phyloP scores from a whole-genome alignment of 2,329 filamentous ascomycete species.

The Alternaria atra region DNA sequence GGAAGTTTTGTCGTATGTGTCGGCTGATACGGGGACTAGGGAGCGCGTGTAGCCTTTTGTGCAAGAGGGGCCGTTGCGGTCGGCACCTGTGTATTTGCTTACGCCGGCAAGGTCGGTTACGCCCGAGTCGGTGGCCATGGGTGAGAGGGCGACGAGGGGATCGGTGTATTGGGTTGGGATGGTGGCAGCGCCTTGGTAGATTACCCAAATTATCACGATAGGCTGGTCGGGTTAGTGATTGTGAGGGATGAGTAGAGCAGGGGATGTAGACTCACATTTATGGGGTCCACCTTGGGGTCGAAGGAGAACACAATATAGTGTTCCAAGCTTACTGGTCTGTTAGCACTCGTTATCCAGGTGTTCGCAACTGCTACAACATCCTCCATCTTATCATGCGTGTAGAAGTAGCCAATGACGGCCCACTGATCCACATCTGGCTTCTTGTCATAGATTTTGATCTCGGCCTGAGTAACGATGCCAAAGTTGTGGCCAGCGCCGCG shows the following conservation, averaged over 20 bases:
- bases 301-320: conserved; percentile 25
- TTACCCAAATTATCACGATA: conserved; percentile 24
- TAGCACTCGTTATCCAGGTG: conserved; percentile 19
- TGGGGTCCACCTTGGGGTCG: conserved; percentile 21
- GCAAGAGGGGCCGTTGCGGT: conserved; percentile 21
- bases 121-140: conserved; percentile 13
- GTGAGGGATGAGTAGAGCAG: background rate
- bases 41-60: conserved; percentile 22
- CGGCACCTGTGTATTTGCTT: conserved; percentile 19
- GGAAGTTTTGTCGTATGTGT: conserved; percentile 14
- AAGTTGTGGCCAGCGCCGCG: conserved; percentile 49
- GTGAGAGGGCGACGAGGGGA: conserved; percentile 25
- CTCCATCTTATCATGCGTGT: conserved; percentile 30
- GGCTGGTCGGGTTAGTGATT: conserved; percentile 14
- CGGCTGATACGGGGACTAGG: conserved; percentile 22
- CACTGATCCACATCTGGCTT: conserved; percentile 17
- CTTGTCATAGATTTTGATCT: conserved; percentile 29
- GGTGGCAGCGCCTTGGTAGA: conserved; percentile 23
- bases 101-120: conserved; percentile 27
- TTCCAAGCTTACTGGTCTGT: conserved; percentile 20
- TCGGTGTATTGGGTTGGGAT: conserved; percentile 29
- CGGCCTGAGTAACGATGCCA: conserved; percentile 41
- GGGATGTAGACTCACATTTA: conserved; percentile 17
- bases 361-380: conserved; percentile 22
- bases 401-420: conserved; percentile 23